These are phyloP conservation scores for Dactylis glomerata DNA, from an alignment of 176 grass and related monocot genomes.

Conservation along the genomic window DNA sequence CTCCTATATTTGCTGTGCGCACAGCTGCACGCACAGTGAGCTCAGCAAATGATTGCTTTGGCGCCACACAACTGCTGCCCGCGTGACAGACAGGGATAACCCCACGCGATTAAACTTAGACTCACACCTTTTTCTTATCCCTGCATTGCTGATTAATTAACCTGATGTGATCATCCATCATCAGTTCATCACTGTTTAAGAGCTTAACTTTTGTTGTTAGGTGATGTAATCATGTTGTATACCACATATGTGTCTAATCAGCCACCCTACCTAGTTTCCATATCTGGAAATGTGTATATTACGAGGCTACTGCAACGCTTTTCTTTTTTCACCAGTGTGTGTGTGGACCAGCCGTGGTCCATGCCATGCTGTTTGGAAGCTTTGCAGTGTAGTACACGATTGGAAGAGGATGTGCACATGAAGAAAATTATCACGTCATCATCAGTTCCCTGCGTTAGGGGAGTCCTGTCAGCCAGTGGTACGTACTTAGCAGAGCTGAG, in stretches of 20 bases:
- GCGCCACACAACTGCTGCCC: slow-evolving; percentile 13
- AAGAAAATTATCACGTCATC: slow-evolving; percentile 12
- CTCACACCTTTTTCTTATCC: slow-evolving; percentile 5
- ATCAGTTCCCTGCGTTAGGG: background rate
- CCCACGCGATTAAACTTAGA: background rate
- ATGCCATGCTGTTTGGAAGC: background rate
- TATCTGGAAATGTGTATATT: slow-evolving; percentile 26
- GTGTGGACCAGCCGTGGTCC: background rate
- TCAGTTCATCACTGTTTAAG: background rate
- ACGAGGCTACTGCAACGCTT: background rate
- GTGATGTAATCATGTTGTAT: slow-evolving; percentile 11
- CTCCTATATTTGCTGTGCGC: slow-evolving; percentile 17
- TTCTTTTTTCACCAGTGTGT: background rate
- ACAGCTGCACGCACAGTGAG: slow-evolving; percentile 21
- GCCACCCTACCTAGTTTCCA: slow-evolving; percentile 7
- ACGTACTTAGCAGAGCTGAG: too few species aligned
- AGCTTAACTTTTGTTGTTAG: slow-evolving; percentile 19
- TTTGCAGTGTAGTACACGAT: background rate
- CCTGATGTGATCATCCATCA: slow-evolving; percentile 19
- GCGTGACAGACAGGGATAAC: background rate
- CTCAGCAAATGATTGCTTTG: slow-evolving; percentile 49
- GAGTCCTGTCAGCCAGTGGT: too few species aligned
- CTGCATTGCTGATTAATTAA: slow-evolving; percentile 10
- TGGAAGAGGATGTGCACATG: background rate
- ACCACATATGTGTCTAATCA: background rate